These are phyloP conservation scores for Globisporangium cylindrosporum DNA, from an alignment of 352 stramenopile species.

Conservation along the genomic window DNA sequence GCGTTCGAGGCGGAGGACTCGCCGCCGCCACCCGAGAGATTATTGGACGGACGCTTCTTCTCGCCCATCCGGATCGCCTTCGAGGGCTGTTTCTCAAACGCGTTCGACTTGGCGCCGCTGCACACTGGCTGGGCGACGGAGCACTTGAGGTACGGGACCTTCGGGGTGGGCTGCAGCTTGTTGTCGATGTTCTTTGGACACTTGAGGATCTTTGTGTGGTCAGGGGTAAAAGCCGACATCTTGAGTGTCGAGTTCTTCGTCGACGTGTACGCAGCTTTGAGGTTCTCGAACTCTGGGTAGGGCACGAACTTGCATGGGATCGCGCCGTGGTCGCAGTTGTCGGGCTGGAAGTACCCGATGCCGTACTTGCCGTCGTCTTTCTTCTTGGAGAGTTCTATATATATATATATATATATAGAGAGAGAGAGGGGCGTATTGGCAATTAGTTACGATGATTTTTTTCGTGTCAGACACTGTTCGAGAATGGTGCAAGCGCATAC, in stretches of 20 bases:
- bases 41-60: not conserved
- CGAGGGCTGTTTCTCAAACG: conserved; percentile 8
- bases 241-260: conserved; percentile 44
- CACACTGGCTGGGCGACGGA: conserved; percentile 49
- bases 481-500: conserved; percentile 11
- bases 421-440: not conserved
- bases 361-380: conserved; percentile 64
- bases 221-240: conserved; percentile 30
- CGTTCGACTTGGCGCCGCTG: conserved; percentile 48
- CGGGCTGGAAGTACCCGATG: conserved; percentile 66
- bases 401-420: no score
- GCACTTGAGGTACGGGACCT: conserved; percentile 42
- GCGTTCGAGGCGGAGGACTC: not conserved
- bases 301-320: conserved; percentile 52
- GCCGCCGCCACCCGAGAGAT: not conserved
- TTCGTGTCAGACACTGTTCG: not conserved
- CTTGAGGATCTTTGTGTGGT: conserved; percentile 30
- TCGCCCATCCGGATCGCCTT: not conserved
- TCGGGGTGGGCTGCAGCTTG: conserved; percentile 16
- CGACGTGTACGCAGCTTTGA: conserved; percentile 68
- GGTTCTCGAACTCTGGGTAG: conserved; percentile 70
- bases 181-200: conserved; percentile 34
- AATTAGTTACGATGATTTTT: not conserved
- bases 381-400: conserved; percentile 23
- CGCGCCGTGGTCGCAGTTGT: conserved; percentile 65